A percentile compares a stretch with the other conserved stretches of the same genome.
phyloP scores from a whole-genome alignment of 805 yeast species.

The Cyberlindnera suaveolens region DNA sequence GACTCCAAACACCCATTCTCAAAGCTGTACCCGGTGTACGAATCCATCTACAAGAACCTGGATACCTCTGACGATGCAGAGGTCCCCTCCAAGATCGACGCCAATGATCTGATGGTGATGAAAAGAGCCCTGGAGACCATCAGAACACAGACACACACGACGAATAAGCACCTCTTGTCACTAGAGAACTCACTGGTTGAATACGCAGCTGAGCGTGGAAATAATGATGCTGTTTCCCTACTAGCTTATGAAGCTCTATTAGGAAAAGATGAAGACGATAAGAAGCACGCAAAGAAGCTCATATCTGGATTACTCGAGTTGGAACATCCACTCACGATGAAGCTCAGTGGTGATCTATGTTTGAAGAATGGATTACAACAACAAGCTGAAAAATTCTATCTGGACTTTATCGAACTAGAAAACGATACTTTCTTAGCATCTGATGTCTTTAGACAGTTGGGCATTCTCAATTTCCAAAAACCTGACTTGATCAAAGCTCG shows the following conservation, averaged over 20 bases:
- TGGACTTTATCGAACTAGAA: constrained; percentile 50
- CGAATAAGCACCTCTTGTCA: constrained; percentile 47
- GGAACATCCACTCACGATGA: constrained; percentile 69
- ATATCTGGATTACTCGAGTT: constrained; percentile 49
- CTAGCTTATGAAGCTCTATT: constrained; percentile 61
- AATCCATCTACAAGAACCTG: constrained; percentile 41
- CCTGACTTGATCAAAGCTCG: constrained; percentile 49
- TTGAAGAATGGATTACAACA: constrained; percentile 38
- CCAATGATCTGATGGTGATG: constrained; percentile 59
- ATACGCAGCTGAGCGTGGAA: constrained; percentile 77
- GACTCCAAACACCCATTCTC: constrained; percentile 51
- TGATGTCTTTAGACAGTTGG: constrained; percentile 67
- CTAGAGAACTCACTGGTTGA: constrained; percentile 75
- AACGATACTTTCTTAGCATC: constrained; percentile 53
- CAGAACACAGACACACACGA: constrained; percentile 52
- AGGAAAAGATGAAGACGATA: constrained; percentile 44
- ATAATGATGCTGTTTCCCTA: constrained; percentile 72
- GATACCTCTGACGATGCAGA: constrained; percentile 26
- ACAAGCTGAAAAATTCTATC: constrained; percentile 57
- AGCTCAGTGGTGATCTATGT: constrained; percentile 74
- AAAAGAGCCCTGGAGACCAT: constrained; percentile 60
- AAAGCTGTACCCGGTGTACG: constrained; percentile 48
- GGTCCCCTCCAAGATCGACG: constrained; percentile 40
- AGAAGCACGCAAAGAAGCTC: constrained; percentile 53
- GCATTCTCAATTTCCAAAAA: constrained; percentile 51